Conservation (phyloP, 2,329 filamentous ascomycete genomes). For the Aspergillus sp. region DNA sequence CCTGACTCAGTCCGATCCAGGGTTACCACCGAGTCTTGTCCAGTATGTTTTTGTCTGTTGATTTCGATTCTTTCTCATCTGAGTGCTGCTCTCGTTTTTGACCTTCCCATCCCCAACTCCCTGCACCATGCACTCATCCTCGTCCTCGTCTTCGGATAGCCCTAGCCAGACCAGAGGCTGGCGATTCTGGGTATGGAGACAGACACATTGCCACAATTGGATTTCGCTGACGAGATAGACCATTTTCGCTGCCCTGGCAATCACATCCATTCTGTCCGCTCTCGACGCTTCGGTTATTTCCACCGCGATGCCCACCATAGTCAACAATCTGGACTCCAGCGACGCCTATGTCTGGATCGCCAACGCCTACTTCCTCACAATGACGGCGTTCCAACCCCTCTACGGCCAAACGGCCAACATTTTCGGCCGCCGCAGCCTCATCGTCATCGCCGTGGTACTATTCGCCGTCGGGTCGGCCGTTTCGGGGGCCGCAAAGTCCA, state of each 20-base stretch:
- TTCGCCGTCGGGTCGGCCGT: constrained; percentile 48
- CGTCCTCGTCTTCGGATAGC: too few species aligned
- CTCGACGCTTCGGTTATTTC: constrained; percentile 33
- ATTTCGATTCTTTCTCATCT: too few species aligned
- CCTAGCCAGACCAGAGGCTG: too few species aligned
- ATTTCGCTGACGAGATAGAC: too few species aligned
- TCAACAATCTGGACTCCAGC: constrained; percentile 19
- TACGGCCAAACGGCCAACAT: constrained; percentile 44
- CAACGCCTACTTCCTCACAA: constrained; percentile 24
- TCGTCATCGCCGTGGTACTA: constrained; percentile 34
- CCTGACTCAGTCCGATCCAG: too few species aligned
- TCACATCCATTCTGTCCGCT: constrained; percentile 23
- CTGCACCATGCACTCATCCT: too few species aligned
- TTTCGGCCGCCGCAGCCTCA: constrained; percentile 41
- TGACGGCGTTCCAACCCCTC: constrained; percentile 41
- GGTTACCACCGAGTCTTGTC: too few species aligned
- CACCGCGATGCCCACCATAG: constrained; percentile 35
- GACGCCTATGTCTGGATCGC: constrained; percentile 29
- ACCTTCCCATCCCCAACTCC: too few species aligned
- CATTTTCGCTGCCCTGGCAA: constrained; percentile 16
- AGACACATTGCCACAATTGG: too few species aligned
- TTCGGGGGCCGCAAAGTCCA: constrained; percentile 38
- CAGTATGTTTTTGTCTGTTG: too few species aligned
- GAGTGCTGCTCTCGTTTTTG: too few species aligned
- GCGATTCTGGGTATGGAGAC: too few species aligned